phyloP scores from a whole-genome alignment of 163 green algal species.

The Scenedesmus sp. region DNA sequence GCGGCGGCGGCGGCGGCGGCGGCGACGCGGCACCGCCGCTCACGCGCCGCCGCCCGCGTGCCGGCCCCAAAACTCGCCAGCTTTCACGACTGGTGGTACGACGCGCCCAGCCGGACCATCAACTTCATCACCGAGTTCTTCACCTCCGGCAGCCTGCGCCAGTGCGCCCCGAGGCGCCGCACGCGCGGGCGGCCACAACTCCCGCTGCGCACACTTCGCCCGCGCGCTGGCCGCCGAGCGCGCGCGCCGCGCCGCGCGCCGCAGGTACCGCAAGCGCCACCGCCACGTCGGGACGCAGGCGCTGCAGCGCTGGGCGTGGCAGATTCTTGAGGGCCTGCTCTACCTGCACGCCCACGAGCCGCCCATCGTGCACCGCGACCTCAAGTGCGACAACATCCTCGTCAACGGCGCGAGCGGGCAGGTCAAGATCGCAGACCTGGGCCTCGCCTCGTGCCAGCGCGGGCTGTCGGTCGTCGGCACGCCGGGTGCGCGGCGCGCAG shows the following conservation, averaged over 20 bases:
- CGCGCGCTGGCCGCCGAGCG: too few species aligned
- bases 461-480: slow-evolving; percentile 44
- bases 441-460: slow-evolving; percentile 61
- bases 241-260: not conserved
- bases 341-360: slow-evolving; percentile 94
- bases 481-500: slow-evolving; percentile 23
- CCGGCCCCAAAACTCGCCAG: too few species aligned
- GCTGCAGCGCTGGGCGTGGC: slow-evolving; percentile 91
- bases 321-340: slow-evolving; percentile 92
- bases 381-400: slow-evolving; percentile 90
- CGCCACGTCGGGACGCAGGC: slow-evolving; percentile 85
- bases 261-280: slow-evolving; percentile 89
- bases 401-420: slow-evolving; percentile 72
- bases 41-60: too few species aligned
- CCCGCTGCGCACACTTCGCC: not conserved
- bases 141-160: slow-evolving; percentile 88
- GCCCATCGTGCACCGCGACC: slow-evolving; percentile 94
- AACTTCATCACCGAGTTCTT: slow-evolving; percentile 98
- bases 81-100: slow-evolving; percentile 90
- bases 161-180: slow-evolving; percentile 62
- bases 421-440: slow-evolving; percentile 87
- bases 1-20: too few species aligned
- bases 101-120: slow-evolving; percentile 72
- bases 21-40: too few species aligned
- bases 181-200: not conserved